Evolutionary conservation across 495 filamentous ascomycete genomes (phyloP).

Genomic region (Niebla homalea): DNA sequence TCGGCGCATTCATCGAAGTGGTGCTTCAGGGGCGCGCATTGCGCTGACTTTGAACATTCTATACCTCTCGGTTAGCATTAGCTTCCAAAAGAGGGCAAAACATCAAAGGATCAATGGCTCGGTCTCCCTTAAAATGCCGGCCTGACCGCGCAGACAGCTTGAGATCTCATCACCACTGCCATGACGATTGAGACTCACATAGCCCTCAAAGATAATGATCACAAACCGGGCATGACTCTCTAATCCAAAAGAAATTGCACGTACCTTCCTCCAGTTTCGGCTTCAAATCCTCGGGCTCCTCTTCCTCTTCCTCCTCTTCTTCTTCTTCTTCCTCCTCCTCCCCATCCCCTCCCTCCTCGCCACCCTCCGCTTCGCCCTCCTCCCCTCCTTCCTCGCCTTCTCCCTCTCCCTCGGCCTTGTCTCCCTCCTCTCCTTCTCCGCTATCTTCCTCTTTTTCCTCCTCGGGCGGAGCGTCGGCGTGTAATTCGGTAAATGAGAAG

Average conservation of each 20-base stretch:
- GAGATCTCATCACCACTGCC: neutral
- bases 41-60: slow-evolving; percentile 79
- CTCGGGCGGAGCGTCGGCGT: slow-evolving; percentile 45
- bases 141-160: neutral
- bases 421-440: slow-evolving; percentile 31
- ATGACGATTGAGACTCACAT: too few relatives aligned
- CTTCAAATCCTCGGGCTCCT: slow-evolving; percentile 79
- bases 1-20: slow-evolving; percentile 96
- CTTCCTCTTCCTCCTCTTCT: slow-evolving; percentile 81
- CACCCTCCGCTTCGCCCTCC: slow-evolving; percentile 33
- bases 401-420: slow-evolving; percentile 27
- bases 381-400: slow-evolving; percentile 32
- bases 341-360: slow-evolving; percentile 33
- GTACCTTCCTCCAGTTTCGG: slow-evolving; percentile 82
- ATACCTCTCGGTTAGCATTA: slow-evolving; percentile 8
- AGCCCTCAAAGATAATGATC: neutral
- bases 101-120: neutral
- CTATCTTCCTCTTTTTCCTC: slow-evolving; percentile 37
- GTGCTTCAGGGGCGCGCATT: slow-evolving; percentile 82
- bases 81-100: neutral
- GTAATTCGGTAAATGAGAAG: slow-evolving; percentile 42
- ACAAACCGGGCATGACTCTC: neutral
- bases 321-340: slow-evolving; percentile 45
- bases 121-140: neutral
- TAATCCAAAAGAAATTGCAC: slow-evolving; percentile 23